These are phyloP conservation scores for Botryosphaeria dothidea DNA, from an alignment of 2,329 filamentous ascomycete species.

Conservation along the genomic window DNA sequence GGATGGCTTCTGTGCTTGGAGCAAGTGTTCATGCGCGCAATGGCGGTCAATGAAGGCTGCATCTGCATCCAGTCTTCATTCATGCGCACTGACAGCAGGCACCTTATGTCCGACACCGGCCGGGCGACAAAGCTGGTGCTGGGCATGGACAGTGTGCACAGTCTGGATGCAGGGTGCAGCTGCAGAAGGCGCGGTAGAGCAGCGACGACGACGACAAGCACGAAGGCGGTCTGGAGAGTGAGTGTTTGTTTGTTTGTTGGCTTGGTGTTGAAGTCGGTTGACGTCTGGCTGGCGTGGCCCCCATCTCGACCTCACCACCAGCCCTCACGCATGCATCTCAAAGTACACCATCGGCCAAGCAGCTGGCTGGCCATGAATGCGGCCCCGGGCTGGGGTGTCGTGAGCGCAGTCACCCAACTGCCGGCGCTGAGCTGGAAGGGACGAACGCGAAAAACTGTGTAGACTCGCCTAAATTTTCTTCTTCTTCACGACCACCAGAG, in stretches of 20 bases:
- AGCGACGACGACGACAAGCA: too few relatives aligned
- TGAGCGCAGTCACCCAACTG: too few relatives aligned
- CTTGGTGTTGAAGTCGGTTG: too few relatives aligned
- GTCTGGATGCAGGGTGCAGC: conserved; percentile 21
- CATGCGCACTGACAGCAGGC: background rate
- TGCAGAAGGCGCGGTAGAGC: too few relatives aligned
- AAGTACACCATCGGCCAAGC: too few relatives aligned
- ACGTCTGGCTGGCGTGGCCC: too few relatives aligned
- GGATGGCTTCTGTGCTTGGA: conserved; percentile 1
- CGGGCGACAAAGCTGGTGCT: background rate
- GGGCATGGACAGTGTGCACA: conserved; percentile 16
- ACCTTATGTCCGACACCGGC: background rate
- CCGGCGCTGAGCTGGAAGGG: conserved; percentile 22
- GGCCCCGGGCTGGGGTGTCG: too few relatives aligned
- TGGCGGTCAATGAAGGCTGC: conserved; percentile 7
- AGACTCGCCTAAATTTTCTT: conserved; percentile 22
- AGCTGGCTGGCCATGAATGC: too few relatives aligned
- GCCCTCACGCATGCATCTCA: too few relatives aligned
- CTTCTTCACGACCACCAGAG: conserved; percentile 42
- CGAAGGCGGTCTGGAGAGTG: too few relatives aligned
- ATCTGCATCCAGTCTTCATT: background rate
- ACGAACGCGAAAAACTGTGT: conserved; percentile 11
- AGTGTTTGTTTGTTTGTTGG: too few relatives aligned
- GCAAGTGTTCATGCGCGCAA: conserved; percentile 4
- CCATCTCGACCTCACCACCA: too few relatives aligned